phyloP scores from a whole-genome alignment of 306 rosid genomes.

The Inga laurina region DNA sequence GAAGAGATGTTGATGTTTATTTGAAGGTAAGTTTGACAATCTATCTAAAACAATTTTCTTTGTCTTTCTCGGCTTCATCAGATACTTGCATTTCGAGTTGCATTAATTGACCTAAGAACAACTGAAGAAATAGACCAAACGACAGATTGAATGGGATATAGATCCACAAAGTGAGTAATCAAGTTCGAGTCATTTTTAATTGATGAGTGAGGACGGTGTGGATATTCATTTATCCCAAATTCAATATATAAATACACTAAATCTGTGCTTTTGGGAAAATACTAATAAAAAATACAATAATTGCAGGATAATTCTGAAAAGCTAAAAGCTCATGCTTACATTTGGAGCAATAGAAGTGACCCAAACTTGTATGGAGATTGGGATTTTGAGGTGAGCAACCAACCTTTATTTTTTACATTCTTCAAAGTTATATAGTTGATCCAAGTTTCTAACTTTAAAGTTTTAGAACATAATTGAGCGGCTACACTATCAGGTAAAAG shows the following conservation, averaged over 20 bases:
- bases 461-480: neutral
- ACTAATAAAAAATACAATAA: neutral
- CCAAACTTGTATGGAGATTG: constrained; percentile 79
- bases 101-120: neutral
- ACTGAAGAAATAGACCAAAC: neutral
- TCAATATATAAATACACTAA: neutral
- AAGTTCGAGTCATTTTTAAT: neutral
- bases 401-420: constrained; percentile 13
- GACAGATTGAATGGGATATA: neutral
- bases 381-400: constrained; percentile 77
- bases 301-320: constrained; percentile 66
- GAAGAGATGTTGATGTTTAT: constrained; percentile 60
- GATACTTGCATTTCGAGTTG: neutral
- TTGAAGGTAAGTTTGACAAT: constrained; percentile 40
- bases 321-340: constrained; percentile 52
- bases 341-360: constrained; percentile 76
- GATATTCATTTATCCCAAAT: neutral
- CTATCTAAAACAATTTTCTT: neutral
- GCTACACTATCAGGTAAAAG: neutral
- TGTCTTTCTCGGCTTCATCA: neutral
- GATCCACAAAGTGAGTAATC: neutral
- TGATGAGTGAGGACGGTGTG: neutral
- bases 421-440: neutral
- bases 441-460: neutral
- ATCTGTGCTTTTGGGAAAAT: constrained; percentile 10